Evolutionary conservation across 192 early-diverging fungal species (phyloP), one percentile per base, ranked within the genome.

Genomic region (Umbelopsis ramanniana): DNA sequence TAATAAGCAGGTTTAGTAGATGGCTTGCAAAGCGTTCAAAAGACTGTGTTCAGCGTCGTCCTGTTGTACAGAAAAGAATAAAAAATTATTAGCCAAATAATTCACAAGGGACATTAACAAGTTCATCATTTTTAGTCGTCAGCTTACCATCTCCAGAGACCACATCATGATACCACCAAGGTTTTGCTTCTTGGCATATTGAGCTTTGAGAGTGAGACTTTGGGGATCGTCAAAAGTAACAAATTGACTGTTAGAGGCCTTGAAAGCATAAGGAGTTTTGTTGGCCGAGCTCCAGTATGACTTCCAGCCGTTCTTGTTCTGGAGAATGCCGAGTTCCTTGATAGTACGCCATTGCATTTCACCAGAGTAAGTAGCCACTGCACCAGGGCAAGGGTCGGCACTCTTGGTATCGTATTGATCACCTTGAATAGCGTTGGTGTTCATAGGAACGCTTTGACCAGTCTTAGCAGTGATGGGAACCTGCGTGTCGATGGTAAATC

Each of bases 281-380:
- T 92, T 89, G 23, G 70, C 57, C 2, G 87, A 86, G 60, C 95
- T 93, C 90, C 90, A 96, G 74, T 87, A 83, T 22, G 85, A 75
- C 6, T 81, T 68, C 75, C 89, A 91, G 15, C 85, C 85, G 9
- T 52, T 33, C 26, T 47, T 11, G 40, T 52, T 70, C 1, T 47
- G 43, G 4, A 57, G 19, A 37, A 72, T 70, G 3, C 71, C 71
- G 8, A 67, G 52, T 19, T 9, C 29, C 6, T 14, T 14, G 35
- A 80, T 71, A 3, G 74, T 66, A 40, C 74, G 71, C 71, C 74
- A 80, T 70, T 76, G 71, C 10, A 68, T 50, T 45, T 75, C 79
- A 54, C 79, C 79, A 46, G 74, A 72, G 29, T 71, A 80, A 23
- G 66, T 15, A 5, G 22, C 21, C 3, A 52, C 66, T 11, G 70